These are phyloP conservation scores for Penicillium sp. DNA, from an alignment of 2,329 filamentous ascomycete genomes.

Conservation along the genomic window DNA sequence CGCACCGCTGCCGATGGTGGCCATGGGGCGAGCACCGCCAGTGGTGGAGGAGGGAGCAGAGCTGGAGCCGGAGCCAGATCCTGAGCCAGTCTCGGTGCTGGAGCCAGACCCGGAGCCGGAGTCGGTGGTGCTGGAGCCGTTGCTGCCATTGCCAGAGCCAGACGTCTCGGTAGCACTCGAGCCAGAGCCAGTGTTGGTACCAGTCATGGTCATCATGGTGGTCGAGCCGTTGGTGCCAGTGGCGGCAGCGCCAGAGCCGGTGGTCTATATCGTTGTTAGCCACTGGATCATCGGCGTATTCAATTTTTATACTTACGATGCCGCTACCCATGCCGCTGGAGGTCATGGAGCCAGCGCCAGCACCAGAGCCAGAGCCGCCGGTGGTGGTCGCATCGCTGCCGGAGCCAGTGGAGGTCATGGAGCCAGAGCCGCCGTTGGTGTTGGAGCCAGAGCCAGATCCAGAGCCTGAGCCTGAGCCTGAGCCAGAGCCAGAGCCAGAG, in stretches of 20 bases:
- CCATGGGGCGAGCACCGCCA: conserved; percentile 30
- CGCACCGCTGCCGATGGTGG: conserved; percentile 32
- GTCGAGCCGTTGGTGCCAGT: conserved; percentile 18
- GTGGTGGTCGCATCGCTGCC: too few species aligned
- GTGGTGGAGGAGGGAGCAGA: conserved; percentile 12
- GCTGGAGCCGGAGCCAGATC: conserved; percentile 10
- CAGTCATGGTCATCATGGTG: conserved; percentile 21
- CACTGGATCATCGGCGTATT: neutral
- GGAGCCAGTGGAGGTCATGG: conserved; percentile 10
- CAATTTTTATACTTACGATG: conserved; percentile 16
- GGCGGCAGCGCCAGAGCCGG: conserved; percentile 7
- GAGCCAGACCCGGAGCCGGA: conserved; percentile 12
- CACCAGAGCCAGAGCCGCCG: conserved; percentile 26
- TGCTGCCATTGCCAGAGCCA: conserved; percentile 13
- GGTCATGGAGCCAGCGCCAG: conserved; percentile 15
- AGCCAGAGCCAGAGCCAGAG: conserved; percentile 6
- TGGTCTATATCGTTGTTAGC: neutral
- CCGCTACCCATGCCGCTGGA: conserved; percentile 13
- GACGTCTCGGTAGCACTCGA: conserved; percentile 23
- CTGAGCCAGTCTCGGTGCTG: neutral
- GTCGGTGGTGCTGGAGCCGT: neutral
- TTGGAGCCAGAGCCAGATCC: conserved; percentile 4
- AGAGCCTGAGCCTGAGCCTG: conserved; percentile 1
- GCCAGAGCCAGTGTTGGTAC: conserved; percentile 16
- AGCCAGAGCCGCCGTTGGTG: conserved; percentile 14